Evolutionary conservation across 768 basidiomycete genomes (phyloP).

Genomic region (Neoboletus subvelutipes): DNA sequence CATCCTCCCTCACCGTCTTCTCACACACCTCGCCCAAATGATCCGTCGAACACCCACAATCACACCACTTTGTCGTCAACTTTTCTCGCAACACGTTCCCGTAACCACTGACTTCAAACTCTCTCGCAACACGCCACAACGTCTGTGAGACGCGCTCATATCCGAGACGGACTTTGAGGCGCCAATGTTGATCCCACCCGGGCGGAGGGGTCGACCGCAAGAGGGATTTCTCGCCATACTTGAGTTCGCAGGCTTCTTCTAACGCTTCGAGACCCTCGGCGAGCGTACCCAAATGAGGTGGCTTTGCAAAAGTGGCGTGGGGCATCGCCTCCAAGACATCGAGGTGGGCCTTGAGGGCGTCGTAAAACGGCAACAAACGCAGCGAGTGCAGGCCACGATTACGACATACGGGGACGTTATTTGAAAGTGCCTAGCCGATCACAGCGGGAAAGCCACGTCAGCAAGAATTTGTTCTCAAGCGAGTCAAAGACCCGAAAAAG

Average conservation of each 20-base stretch:
- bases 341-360: conserved; percentile 60
- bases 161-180: conserved; percentile 55
- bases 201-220: conserved; percentile 33
- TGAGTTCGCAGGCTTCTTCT: conserved; percentile 63
- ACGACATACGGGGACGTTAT: conserved; percentile 63
- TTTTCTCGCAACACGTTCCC: conserved; percentile 70
- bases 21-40: conserved; percentile 78
- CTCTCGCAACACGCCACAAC: conserved; percentile 67
- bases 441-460: conserved; percentile 2
- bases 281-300: conserved; percentile 61
- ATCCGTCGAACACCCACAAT: conserved; percentile 78
- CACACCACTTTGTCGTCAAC: conserved; percentile 74
- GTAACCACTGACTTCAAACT: conserved; percentile 73
- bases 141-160: conserved; percentile 65
- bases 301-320: conserved; percentile 57
- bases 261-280: conserved; percentile 58
- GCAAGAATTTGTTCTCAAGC: not conserved
- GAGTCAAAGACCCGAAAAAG: not conserved
- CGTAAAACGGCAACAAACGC: conserved; percentile 59
- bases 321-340: conserved; percentile 60
- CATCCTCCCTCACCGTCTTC: conserved; percentile 67
- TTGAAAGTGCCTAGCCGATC: conserved; percentile 58
- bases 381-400: conserved; percentile 67
- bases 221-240: conserved; percentile 43
- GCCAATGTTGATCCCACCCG: conserved; percentile 59